Percentiles rank a stretch among this genome's conserved stretches.
These are phyloP conservation scores for Colletotrichum higginsianum DNA, from an alignment of 2,329 filamentous ascomycete genomes.

Conservation along the genomic window DNA sequence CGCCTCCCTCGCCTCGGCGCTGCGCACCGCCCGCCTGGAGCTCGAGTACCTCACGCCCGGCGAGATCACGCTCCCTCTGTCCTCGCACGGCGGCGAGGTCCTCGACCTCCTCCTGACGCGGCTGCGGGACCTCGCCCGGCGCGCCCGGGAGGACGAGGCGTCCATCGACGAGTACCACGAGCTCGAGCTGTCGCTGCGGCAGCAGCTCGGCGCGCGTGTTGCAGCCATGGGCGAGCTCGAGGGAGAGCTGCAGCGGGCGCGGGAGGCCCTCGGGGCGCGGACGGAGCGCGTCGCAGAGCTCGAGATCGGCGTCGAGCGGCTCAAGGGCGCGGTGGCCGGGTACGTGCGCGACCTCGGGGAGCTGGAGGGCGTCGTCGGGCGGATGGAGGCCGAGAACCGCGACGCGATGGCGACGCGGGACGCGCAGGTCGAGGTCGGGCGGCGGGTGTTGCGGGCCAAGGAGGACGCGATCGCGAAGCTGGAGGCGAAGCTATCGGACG, in stretches of 20 bases:
- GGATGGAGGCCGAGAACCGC: constrained; percentile 60
- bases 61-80: constrained; percentile 68
- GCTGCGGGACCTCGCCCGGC: constrained; percentile 64
- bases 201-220: constrained; percentile 69
- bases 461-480: constrained; percentile 58
- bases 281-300: constrained; percentile 61
- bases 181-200: constrained; percentile 68
- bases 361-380: constrained; percentile 66
- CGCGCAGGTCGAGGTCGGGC: constrained; percentile 53
- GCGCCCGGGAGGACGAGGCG: constrained; percentile 64
- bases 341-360: constrained; percentile 69
- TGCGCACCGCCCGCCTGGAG: constrained; percentile 72
- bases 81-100: constrained; percentile 67
- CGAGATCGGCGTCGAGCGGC: constrained; percentile 63
- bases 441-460: constrained; percentile 54
- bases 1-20: constrained; percentile 61
- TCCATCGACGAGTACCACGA: constrained; percentile 73
- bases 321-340: constrained; percentile 66
- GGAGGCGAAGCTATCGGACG: constrained; percentile 60
- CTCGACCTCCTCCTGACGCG: constrained; percentile 68
- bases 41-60: constrained; percentile 74
- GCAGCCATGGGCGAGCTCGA: constrained; percentile 65
- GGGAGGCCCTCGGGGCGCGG: constrained; percentile 53
- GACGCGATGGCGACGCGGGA: constrained; percentile 50
- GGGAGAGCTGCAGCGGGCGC: constrained; percentile 56